Conservation (phyloP, 2,329 filamentous ascomycete species). For the Drechslera avenae region DNA sequence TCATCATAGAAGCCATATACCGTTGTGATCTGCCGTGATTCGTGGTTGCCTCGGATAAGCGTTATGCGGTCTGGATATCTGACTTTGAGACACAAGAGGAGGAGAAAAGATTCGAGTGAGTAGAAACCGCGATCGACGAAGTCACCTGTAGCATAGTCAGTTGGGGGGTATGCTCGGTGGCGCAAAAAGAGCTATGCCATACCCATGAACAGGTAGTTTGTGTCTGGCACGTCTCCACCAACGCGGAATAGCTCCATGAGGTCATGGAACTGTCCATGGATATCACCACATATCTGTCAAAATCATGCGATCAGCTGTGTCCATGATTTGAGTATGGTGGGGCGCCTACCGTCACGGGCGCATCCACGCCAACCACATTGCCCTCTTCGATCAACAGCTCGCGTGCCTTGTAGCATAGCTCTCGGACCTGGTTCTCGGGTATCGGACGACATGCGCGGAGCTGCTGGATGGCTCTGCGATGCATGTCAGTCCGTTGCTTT, state of each 20-base stretch:
- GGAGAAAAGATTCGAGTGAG: conserved; percentile 93
- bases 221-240: conserved; percentile 90
- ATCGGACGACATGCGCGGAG: conserved; percentile 95
- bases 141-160: conserved; percentile 66
- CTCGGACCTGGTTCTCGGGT: conserved; percentile 90
- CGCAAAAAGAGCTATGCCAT: conserved; percentile 19
- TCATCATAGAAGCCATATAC: conserved; percentile 91
- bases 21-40: conserved; percentile 94
- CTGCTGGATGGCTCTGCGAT: conserved; percentile 83
- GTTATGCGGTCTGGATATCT: conserved; percentile 97
- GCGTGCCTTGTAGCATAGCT: conserved; percentile 95
- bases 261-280: conserved; percentile 96
- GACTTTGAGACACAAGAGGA: conserved; percentile 94
- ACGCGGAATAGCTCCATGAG: conserved; percentile 96
- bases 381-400: conserved; percentile 97
- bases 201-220: conserved; percentile 98
- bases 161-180: not conserved
- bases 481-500: conserved; percentile 18
- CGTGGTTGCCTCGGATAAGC: conserved; percentile 91
- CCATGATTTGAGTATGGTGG: not conserved
- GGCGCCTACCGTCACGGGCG: conserved; percentile 79
- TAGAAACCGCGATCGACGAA: conserved; percentile 99
- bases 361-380: conserved; percentile 93
- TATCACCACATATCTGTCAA: conserved; percentile 73
- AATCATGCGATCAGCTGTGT: conserved; percentile 4